Percentiles rank a stretch among this genome's conserved stretches.
Conservation (phyloP, 257 asterid genomes). For the Lantana camara region DNA sequence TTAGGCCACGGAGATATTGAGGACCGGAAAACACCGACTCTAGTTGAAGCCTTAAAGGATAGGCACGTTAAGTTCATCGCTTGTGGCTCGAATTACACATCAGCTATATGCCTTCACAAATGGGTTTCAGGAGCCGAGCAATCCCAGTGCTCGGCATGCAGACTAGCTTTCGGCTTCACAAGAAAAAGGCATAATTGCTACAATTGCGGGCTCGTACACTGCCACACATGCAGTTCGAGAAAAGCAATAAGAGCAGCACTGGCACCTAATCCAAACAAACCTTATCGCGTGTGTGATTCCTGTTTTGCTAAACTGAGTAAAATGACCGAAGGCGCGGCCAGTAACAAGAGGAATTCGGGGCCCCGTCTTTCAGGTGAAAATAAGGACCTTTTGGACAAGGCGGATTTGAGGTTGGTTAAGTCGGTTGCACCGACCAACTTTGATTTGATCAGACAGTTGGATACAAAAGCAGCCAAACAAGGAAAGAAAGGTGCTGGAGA, state of each 20-base stretch:
- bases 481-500: constrained; percentile 74
- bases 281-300: constrained; percentile 91
- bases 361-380: constrained; percentile 87
- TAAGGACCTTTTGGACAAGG: constrained; percentile 81
- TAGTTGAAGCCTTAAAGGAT: constrained; percentile 82
- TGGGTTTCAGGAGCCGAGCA: constrained; percentile 95
- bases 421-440: constrained; percentile 61
- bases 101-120: constrained; percentile 83
- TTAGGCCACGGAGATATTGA: constrained; percentile 93
- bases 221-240: constrained; percentile 90
- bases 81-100: constrained; percentile 89
- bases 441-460: constrained; percentile 82
- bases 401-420: constrained; percentile 70
- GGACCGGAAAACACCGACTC: constrained; percentile 78
- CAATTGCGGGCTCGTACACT: constrained; percentile 91
- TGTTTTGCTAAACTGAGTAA: constrained; percentile 80
- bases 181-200: constrained; percentile 94
- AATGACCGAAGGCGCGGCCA: constrained; percentile 67
- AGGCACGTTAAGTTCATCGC: constrained; percentile 81
- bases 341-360: constrained; percentile 63
- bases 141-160: constrained; percentile 92
- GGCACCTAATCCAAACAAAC: constrained; percentile 92
- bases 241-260: constrained; percentile 80
- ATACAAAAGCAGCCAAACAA: constrained; percentile 83
- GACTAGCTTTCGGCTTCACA: constrained; percentile 96